phyloP scores from a whole-genome alignment of 2,329 filamentous ascomycete species.

The Teratosphaeria zuluensis region DNA sequence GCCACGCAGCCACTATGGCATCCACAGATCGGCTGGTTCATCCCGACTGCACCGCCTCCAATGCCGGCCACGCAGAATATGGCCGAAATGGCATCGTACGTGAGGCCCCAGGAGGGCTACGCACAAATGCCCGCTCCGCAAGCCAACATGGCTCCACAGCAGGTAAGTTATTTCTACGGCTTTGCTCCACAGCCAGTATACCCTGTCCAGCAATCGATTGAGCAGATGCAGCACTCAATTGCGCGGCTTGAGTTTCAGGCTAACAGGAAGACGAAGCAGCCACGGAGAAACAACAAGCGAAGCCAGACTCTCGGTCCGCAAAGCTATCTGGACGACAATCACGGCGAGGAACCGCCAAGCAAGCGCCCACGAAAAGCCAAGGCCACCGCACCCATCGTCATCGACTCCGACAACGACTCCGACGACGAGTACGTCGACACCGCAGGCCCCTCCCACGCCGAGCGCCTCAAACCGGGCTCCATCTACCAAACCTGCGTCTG shows the following conservation, averaged over 20 bases:
- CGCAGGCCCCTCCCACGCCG: not conserved
- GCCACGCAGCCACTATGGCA: not conserved
- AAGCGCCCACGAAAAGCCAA: not conserved
- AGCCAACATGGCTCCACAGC: not conserved
- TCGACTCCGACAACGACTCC: not conserved
- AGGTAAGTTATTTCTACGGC: not conserved
- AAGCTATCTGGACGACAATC: not conserved
- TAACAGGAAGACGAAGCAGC: not conserved
- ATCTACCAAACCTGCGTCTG: slow-evolving; percentile 2
- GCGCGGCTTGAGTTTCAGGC: not conserved
- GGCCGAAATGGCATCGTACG: not conserved
- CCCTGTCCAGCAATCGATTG: not conserved
- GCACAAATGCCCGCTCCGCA: not conserved
- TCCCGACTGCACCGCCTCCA: not conserved
- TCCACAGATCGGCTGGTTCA: slow-evolving; percentile 1
- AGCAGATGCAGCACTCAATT: not conserved
- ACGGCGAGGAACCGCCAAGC: not conserved
- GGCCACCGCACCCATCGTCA: not conserved
- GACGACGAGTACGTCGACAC: not conserved
- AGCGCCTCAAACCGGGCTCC: not conserved
- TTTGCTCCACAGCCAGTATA: not conserved
- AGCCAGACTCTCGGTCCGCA: not conserved
- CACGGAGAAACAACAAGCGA: not conserved
- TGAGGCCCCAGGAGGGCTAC: not conserved
- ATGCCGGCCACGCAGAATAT: not conserved